A percentile compares a stretch with the other conserved stretches of the same genome.
Conservation (phyloP, 139 green algal genomes). For the Chlamydomonas eustigma region DNA sequence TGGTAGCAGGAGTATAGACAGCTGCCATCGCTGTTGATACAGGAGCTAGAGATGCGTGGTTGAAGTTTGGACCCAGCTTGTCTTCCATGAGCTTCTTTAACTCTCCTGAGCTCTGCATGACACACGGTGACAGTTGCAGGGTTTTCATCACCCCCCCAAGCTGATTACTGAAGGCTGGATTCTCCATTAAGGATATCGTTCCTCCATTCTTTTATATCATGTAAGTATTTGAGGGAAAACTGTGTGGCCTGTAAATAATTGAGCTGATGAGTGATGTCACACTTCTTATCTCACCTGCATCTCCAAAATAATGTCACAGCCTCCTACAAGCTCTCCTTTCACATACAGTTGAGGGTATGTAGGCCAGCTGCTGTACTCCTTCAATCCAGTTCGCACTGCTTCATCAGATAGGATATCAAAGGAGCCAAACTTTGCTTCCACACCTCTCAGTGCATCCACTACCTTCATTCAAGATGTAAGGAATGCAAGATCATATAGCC, state of each 20-base stretch:
- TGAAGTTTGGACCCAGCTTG: constrained; percentile 21
- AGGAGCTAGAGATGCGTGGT: neutral
- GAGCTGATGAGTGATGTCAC: no score
- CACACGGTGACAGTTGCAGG: no score
- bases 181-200: no score
- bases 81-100: constrained; percentile 31
- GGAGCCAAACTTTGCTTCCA: constrained; percentile 49
- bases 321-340: constrained; percentile 71
- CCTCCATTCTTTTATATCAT: no score
- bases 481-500: no score
- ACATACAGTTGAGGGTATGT: constrained; percentile 82
- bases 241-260: no score
- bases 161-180: no score
- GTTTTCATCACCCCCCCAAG: no score
- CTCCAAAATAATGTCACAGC: constrained; percentile 76
- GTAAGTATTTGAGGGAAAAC: no score
- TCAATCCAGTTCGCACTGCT: constrained; percentile 76
- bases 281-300: constrained; percentile 51
- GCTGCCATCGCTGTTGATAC: constrained; percentile 4
- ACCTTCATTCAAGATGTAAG: constrained; percentile 3
- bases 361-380: constrained; percentile 82
- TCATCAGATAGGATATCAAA: constrained; percentile 92
- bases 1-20: neutral
- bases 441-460: constrained; percentile 13
- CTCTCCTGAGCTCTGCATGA: constrained; percentile 51